Evolutionary conservation across 2,329 filamentous ascomycete species (phyloP), one percentile per base, ranked within the genome.

Genomic region (Lojkania enalia): DNA sequence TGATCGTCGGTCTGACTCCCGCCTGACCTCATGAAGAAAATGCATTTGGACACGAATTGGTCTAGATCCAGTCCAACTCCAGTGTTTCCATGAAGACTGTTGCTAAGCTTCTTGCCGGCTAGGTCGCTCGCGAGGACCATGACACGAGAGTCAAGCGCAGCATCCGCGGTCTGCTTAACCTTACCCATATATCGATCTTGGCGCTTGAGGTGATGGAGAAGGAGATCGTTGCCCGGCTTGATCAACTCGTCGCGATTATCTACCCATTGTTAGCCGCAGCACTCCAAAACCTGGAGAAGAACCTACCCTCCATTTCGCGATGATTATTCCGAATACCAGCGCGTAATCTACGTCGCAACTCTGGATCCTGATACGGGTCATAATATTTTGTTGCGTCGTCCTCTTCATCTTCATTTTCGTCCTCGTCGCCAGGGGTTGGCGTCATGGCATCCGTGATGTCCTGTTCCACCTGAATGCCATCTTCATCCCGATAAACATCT

Each of bases 31-130:
- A 97, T 96, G 65, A 88, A 97, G 3, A 81, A 82, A 48, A 95
- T 90, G 67, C 87, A 92, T 69, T 95, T 95, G 0, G 88, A 87
- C 12, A 97, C 83, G 61, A 97, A 95, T 58, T 96, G 88, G 49
- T 97, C 91, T 0, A 95, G 78, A 61, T 97, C 91, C 16, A 99
- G 74, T 5, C 90, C 89, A 39, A 86, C 83, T 2, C 83, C 82
- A 2, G 80, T 74, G 57, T 86, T 86, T 5, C 90, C 90, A 20
- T 89, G 77, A 1, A 86, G 83, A 19, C 95, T 77, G 39, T 85
- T 83, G 32, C 86, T 77, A 0, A 89, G 86, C 64, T 90, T 90
- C 57, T 88, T 88, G 58, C 87, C 85, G 0, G 87, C 86, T 3
- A 95, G 71, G 52, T 96, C 90, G 4, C 88, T 88, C 1, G 88